phyloP scores from a whole-genome alignment of 441 rosid genomes.

The Melastoma candidum region DNA sequence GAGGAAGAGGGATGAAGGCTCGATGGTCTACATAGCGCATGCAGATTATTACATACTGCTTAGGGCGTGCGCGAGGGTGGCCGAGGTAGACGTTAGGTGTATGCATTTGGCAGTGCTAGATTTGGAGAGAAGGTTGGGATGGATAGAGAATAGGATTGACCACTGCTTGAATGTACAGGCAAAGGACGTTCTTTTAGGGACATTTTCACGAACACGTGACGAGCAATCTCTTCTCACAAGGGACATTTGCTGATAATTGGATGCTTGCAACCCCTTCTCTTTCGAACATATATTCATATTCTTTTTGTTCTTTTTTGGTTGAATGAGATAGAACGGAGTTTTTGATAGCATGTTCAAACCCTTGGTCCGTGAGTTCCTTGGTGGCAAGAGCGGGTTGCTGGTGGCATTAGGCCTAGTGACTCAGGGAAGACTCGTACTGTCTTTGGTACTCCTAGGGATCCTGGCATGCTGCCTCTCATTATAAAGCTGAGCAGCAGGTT shows the following conservation, averaged over 20 bases:
- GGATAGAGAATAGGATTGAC: slow-evolving; percentile 54
- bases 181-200: too few species aligned
- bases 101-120: slow-evolving; percentile 58
- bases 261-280: background rate
- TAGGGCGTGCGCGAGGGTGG: slow-evolving; percentile 50
- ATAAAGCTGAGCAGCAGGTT: slow-evolving; percentile 28
- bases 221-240: too few species aligned
- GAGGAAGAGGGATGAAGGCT: slow-evolving; percentile 49
- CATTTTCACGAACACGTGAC: too few species aligned
- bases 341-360: slow-evolving; percentile 49
- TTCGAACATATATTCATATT: slow-evolving; percentile 1
- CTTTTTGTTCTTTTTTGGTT: background rate
- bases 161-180: slow-evolving; percentile 33
- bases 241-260: too few species aligned
- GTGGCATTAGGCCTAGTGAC: slow-evolving; percentile 85
- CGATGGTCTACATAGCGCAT: slow-evolving; percentile 41
- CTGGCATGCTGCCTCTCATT: slow-evolving; percentile 71
- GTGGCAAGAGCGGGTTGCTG: slow-evolving; percentile 73
- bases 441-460: slow-evolving; percentile 58
- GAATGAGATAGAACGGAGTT: slow-evolving; percentile 37
- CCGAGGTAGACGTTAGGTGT: slow-evolving; percentile 46
- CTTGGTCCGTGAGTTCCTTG: slow-evolving; percentile 62
- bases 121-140: slow-evolving; percentile 62
- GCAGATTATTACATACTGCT: slow-evolving; percentile 78
- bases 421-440: slow-evolving; percentile 92